These are phyloP conservation scores for Eucalyptus tenuipes DNA, from an alignment of 345 rosid species.

Conservation along the genomic window DNA sequence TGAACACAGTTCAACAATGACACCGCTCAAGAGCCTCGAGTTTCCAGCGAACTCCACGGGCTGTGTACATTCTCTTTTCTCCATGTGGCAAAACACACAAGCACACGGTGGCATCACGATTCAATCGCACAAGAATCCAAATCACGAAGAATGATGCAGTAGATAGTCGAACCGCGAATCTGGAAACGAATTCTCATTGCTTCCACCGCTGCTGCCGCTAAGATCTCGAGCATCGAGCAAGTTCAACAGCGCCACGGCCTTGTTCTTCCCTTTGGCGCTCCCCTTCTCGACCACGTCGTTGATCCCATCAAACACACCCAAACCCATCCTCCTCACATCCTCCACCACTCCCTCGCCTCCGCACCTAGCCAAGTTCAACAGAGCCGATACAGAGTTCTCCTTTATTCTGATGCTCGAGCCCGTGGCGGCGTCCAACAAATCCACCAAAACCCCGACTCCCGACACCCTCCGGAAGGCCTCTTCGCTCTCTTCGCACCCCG, in stretches of 20 bases:
- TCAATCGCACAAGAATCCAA: not conserved
- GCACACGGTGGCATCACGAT: not conserved
- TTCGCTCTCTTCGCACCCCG: constrained; percentile 82
- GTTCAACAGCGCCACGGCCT: constrained; percentile 1
- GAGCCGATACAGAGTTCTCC: constrained; percentile 71
- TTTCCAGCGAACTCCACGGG: not conserved
- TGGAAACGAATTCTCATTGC: not conserved
- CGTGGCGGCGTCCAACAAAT: constrained; percentile 64
- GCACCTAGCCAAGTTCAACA: constrained; percentile 55
- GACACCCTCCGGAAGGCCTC: constrained; percentile 47
- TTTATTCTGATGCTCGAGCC: constrained; percentile 49
- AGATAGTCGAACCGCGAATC: not conserved
- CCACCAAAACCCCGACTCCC: constrained; percentile 48
- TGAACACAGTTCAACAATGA: not conserved
- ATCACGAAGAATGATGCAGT: not conserved
- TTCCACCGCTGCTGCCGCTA: not conserved
- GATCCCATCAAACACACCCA: constrained; percentile 44
- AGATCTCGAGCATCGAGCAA: not conserved
- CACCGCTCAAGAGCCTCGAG: not conserved
- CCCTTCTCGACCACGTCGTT: constrained; percentile 48
- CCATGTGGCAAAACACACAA: not conserved
- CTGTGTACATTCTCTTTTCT: not conserved
- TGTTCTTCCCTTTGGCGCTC: constrained; percentile 48
- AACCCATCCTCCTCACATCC: constrained; percentile 32
- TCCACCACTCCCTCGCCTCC: constrained; percentile 36